phyloP scores from a whole-genome alignment of 768 basidiomycete species.

The Collybiopsis confluens region DNA sequence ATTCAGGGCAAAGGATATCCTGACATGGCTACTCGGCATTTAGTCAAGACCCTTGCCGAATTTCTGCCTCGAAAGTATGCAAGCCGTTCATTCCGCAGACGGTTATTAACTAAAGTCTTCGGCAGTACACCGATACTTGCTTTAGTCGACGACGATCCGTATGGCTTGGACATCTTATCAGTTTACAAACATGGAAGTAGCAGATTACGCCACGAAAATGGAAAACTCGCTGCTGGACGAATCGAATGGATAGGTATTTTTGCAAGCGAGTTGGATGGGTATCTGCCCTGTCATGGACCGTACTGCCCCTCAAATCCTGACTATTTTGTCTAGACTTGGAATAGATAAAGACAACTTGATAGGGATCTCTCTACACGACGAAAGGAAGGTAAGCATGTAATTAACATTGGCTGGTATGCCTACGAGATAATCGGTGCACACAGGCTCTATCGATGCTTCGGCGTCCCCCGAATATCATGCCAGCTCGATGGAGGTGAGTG shows the following conservation, averaged over 20 bases:
- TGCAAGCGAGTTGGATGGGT: conserved; percentile 65
- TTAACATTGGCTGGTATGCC: not conserved
- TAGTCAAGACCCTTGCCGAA: conserved; percentile 69
- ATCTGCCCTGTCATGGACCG: conserved; percentile 11
- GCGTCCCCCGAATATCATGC: conserved; percentile 36
- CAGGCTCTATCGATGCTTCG: conserved; percentile 66
- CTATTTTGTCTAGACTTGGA: conserved; percentile 40
- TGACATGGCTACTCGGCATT: conserved; percentile 84
- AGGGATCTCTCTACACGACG: conserved; percentile 66
- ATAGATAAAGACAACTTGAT: conserved; percentile 60
- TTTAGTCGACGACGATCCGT: conserved; percentile 88
- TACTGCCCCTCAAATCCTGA: not conserved
- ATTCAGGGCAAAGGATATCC: conserved; percentile 94
- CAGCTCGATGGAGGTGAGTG: conserved; percentile 62
- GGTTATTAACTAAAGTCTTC: not conserved
- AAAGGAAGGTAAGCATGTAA: conserved; percentile 56
- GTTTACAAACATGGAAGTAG: conserved; percentile 82
- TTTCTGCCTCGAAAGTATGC: conserved; percentile 58
- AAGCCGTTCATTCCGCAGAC: not conserved
- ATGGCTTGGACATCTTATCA: conserved; percentile 88
- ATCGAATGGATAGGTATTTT: conserved; percentile 80
- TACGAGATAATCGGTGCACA: not conserved
- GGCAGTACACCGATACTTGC: conserved; percentile 71
- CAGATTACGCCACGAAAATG: conserved; percentile 65
- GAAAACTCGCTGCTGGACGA: conserved; percentile 60